Base-by-base conservation (phyloP, 352 stramenopile genomes). In the Phytophthora fragariae region DNA sequence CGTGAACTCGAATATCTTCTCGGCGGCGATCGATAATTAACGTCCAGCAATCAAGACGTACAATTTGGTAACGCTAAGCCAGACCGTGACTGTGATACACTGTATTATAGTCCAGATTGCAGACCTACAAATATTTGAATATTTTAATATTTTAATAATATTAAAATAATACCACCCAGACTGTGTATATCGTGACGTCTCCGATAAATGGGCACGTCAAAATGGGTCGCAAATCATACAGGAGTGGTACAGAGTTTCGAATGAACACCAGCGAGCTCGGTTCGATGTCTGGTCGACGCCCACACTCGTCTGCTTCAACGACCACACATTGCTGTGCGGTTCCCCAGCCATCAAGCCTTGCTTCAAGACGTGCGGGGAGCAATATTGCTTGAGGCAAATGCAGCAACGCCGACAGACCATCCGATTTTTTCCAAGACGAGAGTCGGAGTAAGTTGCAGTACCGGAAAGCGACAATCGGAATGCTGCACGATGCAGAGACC, bases 251-350 rank as follows among this genome's bases (percentile, higher is more conserved):
- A 57, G 8, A 41, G 35, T 49, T 57, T 65, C 59, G 44, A 46
- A 65, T 57, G 19, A 21, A 21, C 19, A 21, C 19, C 14, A 19
- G 41, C 12, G 41, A 49, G 14, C 41, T 49, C 41, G 41, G 21
- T 3, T 24, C 39, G n/a, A 11, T 53, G 57, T 53, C 35, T 62
- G 21, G 46, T 19, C 41, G 41, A 49, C 41, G 41, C 41, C 41
- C 52, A 46, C 63, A 57, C 29, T 39, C 47, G 19, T 21, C 35
- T 24, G 47, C 37, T 70, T 70, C 44, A 70, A 64, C 52, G 15
- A 49, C 41, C 12, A 14, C 15, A 19, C 24, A 27, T 41, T 41
- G 35, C 35, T 10, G 35, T 41, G 35, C 35, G 35, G 4, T 14
- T 12, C 9, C 35, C 35, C 35, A 41, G 35, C 35, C 35, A 41